A percentile compares a stretch with the other conserved stretches of the same genome.
Evolutionary conservation across 345 rosid species (phyloP).

Genomic region (Raphanus sativus): DNA sequence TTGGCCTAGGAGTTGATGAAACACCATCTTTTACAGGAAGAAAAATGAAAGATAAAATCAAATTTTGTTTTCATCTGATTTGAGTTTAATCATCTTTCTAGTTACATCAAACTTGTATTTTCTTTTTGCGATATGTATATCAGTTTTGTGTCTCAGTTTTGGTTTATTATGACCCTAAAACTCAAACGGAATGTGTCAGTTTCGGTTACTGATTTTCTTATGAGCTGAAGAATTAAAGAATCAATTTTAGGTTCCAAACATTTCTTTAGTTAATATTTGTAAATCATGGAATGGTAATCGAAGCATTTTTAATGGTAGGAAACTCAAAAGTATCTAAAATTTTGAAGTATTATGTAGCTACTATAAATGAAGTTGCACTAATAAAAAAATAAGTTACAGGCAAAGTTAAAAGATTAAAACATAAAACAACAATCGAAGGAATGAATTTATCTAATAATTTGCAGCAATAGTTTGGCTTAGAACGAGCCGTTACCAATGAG

Average conservation of each 20-base stretch:
- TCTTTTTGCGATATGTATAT: neutral
- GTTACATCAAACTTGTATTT: neutral
- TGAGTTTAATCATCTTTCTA: constrained; percentile 10
- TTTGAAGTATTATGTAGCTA: too few relatives aligned
- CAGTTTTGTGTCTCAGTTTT: neutral
- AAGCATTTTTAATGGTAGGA: neutral
- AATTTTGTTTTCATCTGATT: neutral
- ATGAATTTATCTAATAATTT: neutral
- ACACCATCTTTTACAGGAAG: constrained; percentile 14
- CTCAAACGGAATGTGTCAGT: neutral
- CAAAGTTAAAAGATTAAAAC: neutral
- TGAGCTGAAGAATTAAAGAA: neutral
- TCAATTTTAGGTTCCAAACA: neutral
- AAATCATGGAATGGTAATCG: neutral
- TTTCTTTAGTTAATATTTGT: neutral
- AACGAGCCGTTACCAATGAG: constrained; percentile 48
- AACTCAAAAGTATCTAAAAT: neutral
- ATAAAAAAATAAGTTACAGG: neutral
- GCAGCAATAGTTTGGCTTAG: neutral
- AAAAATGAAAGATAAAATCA: neutral
- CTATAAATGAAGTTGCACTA: neutral
- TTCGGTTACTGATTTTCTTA: neutral
- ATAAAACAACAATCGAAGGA: neutral
- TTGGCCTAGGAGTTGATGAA: constrained; percentile 19
- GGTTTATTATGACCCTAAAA: neutral